Conservation (phyloP, 2,329 filamentous ascomycete species). For the Ophiostoma himal-ulmi region DNA sequence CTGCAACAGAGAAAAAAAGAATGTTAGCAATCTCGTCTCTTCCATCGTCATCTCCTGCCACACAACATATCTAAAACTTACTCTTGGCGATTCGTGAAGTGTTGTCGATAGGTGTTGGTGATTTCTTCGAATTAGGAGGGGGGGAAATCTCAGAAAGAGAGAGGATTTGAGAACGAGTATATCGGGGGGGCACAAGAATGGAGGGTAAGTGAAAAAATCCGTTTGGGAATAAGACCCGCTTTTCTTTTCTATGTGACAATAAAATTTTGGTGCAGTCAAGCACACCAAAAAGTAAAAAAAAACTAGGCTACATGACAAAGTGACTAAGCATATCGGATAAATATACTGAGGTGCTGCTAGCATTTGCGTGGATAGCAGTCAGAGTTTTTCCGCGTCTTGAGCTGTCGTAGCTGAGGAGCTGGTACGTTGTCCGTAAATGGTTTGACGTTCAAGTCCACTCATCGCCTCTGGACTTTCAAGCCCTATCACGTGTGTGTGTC, state of each 20-base stretch:
- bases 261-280: conserved; percentile 27
- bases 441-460: background rate
- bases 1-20: conserved; percentile 40
- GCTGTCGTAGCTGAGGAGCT: background rate
- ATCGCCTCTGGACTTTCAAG: conserved; percentile 7
- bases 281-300: conserved; percentile 27
- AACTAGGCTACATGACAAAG: conserved; percentile 14
- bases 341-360: background rate
- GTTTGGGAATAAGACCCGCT: background rate
- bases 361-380: background rate
- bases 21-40: conserved; percentile 1
- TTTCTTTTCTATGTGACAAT: background rate
- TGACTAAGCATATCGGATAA: conserved; percentile 13
- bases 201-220: conserved; percentile 22
- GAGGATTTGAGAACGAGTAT: conserved; percentile 14
- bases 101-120: conserved; percentile 19
- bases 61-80: conserved; percentile 21
- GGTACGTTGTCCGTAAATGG: background rate
- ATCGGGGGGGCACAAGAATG: conserved; percentile 15
- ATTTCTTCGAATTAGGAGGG: conserved; percentile 15
- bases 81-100: conserved; percentile 29
- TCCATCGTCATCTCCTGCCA: background rate
- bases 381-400: background rate
- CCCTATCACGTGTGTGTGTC: conserved; percentile 27
- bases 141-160: conserved; percentile 17